Percentiles rank a stretch among this genome's conserved stretches.
phyloP scores from a whole-genome alignment of 768 basidiomycete genomes.

The Trametes coccinea region DNA sequence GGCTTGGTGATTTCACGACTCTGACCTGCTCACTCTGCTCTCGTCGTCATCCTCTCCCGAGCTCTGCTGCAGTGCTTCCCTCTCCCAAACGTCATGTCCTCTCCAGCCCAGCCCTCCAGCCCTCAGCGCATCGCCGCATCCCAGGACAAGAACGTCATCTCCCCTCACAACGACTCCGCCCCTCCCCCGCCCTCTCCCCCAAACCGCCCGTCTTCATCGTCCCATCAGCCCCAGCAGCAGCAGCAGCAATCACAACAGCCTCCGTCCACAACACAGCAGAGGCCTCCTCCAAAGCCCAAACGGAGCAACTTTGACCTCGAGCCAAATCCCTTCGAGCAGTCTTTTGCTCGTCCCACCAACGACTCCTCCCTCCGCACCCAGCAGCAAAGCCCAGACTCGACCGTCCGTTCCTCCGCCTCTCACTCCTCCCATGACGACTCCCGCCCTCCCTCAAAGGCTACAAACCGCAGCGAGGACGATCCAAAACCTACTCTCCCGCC shows the following conservation, averaged over 20 bases:
- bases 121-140: neutral
- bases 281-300: constrained; percentile 23
- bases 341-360: constrained; percentile 62
- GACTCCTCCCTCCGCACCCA: constrained; percentile 43
- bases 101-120: constrained; percentile 18
- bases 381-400: constrained; percentile 34
- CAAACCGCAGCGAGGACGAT: constrained; percentile 29
- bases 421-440: constrained; percentile 27
- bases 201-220: constrained; percentile 1
- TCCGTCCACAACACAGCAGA: constrained; percentile 5
- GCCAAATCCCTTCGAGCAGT: constrained; percentile 77
- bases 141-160: constrained; percentile 11
- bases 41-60: constrained; percentile 25
- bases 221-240: constrained; percentile 8
- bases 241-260: constrained; percentile 1
- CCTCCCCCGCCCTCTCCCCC: constrained; percentile 11
- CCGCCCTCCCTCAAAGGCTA: constrained; percentile 24
- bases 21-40: constrained; percentile 5
- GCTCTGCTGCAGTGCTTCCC: constrained; percentile 3
- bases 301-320: constrained; percentile 45
- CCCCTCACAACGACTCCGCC: constrained; percentile 5
- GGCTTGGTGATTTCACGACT: constrained; percentile 12
- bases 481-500: constrained; percentile 81
- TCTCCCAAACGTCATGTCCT: constrained; percentile 22
- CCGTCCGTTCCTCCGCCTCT: constrained; percentile 32